These are phyloP conservation scores for Linum tenue DNA, from an alignment of 345 rosid genomes.

Conservation along the genomic window DNA sequence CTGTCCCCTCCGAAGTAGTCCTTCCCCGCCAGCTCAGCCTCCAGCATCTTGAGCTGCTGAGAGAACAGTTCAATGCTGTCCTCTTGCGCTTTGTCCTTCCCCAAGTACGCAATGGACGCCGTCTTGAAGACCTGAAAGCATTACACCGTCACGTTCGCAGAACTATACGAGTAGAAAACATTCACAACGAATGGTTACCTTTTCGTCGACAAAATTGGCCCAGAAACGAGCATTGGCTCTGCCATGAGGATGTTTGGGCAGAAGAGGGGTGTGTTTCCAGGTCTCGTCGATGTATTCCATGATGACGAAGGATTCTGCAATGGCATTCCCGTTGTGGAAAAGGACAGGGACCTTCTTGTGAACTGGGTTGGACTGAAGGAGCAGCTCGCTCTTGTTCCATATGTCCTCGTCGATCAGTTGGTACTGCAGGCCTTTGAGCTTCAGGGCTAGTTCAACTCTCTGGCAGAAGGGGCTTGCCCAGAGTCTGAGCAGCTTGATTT, in stretches of 20 bases:
- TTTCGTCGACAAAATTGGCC: constrained; percentile 26
- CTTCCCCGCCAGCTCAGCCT: constrained; percentile 23
- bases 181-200: constrained; percentile 10
- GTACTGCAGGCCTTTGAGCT: constrained; percentile 17
- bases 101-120: not conserved
- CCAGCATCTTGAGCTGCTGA: constrained; percentile 17
- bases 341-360: not conserved
- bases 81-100: constrained; percentile 13
- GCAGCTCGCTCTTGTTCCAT: constrained; percentile 17
- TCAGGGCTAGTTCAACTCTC: constrained; percentile 19
- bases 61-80: constrained; percentile 9
- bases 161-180: not conserved
- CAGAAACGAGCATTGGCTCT: constrained; percentile 33
- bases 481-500: constrained; percentile 8
- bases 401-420: constrained; percentile 19
- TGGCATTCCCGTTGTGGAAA: constrained; percentile 10
- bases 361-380: constrained; percentile 20
- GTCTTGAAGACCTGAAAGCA: not conserved
- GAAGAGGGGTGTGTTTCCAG: constrained; percentile 25
- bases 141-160: not conserved
- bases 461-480: constrained; percentile 5
- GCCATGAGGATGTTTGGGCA: constrained; percentile 31
- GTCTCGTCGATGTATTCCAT: constrained; percentile 21
- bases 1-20: constrained; percentile 22
- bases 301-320: constrained; percentile 16